Percentiles rank a stretch among this genome's conserved stretches.
These are phyloP conservation scores for Nigrograna mackinnonii DNA, from an alignment of 2,329 filamentous ascomycete genomes.

Conservation along the genomic window DNA sequence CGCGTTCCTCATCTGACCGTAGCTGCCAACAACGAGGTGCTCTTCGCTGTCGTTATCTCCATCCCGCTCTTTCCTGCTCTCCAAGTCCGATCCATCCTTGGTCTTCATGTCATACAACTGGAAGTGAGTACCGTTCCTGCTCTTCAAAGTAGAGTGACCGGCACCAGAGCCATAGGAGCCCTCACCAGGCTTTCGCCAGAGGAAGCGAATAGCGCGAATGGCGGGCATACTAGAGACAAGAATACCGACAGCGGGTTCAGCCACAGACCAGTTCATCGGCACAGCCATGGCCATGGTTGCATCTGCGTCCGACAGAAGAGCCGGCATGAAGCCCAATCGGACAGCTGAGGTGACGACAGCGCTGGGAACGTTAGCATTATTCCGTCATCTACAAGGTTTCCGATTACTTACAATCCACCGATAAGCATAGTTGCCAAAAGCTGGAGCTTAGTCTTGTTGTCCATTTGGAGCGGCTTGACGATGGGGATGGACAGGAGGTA, in stretches of 20 bases:
- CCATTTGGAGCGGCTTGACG: conserved; percentile 20
- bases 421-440: conserved; percentile 21
- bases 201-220: conserved; percentile 18
- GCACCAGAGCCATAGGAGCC: conserved; percentile 13
- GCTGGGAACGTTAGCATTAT: too few relatives aligned
- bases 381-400: too few relatives aligned
- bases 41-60: conserved; percentile 16
- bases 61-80: conserved; percentile 6
- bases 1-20: background rate
- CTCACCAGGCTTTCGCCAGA: conserved; percentile 13
- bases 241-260: conserved; percentile 21
- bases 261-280: conserved; percentile 22
- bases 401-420: conserved; percentile 25
- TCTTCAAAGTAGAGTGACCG: conserved; percentile 8
- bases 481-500: conserved; percentile 24
- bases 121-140: conserved; percentile 13
- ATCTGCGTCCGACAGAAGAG: conserved; percentile 15
- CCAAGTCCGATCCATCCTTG: conserved; percentile 1
- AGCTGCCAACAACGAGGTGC: conserved; percentile 7
- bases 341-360: conserved; percentile 22
- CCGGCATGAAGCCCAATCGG: conserved; percentile 20
- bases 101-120: conserved; percentile 13
- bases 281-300: conserved; percentile 19
- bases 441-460: conserved; percentile 20
- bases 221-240: conserved; percentile 21